Evolutionary conservation across 2,329 filamentous ascomycete species (phyloP).

Genomic region (Fusarium phyllophilum): DNA sequence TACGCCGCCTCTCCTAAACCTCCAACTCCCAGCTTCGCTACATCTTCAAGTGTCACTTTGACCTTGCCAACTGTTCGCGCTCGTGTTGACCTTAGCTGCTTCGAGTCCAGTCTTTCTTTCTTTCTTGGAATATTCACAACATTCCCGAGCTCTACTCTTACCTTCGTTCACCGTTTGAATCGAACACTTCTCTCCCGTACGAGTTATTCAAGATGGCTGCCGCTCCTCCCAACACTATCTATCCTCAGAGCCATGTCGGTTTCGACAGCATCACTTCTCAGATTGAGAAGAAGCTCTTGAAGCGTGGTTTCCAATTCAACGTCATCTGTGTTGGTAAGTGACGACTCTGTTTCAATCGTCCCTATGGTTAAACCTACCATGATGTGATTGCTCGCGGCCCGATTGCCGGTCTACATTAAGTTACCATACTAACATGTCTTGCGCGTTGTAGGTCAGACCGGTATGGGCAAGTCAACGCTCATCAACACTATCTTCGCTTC

Average conservation of each 20-base stretch:
- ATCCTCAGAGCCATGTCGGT: slow-evolving; percentile 97
- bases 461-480: slow-evolving; percentile 97
- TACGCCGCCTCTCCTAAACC: slow-evolving; percentile 43
- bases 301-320: slow-evolving; percentile 99
- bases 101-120: slow-evolving; percentile 36
- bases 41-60: slow-evolving; percentile 41
- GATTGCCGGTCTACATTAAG: slow-evolving; percentile 5
- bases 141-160: slow-evolving; percentile 43
- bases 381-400: slow-evolving; percentile 30
- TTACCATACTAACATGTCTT: slow-evolving; percentile 24
- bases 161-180: slow-evolving; percentile 46
- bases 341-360: slow-evolving; percentile 15
- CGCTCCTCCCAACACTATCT: slow-evolving; percentile 78
- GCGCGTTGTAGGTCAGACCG: slow-evolving; percentile 81
- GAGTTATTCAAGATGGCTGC: slow-evolving; percentile 59
- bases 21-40: slow-evolving; percentile 44
- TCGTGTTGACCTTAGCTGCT: slow-evolving; percentile 33
- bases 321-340: slow-evolving; percentile 97
- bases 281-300: slow-evolving; percentile 99
- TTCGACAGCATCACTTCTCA: slow-evolving; percentile 99
- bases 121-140: slow-evolving; percentile 45
- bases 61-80: slow-evolving; percentile 36
- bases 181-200: slow-evolving; percentile 35
- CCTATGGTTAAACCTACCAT: slow-evolving; percentile 9
- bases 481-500: slow-evolving; percentile 99